Base-by-base conservation (phyloP, 805 yeast genomes). In the Ogataea saltuana region DNA sequence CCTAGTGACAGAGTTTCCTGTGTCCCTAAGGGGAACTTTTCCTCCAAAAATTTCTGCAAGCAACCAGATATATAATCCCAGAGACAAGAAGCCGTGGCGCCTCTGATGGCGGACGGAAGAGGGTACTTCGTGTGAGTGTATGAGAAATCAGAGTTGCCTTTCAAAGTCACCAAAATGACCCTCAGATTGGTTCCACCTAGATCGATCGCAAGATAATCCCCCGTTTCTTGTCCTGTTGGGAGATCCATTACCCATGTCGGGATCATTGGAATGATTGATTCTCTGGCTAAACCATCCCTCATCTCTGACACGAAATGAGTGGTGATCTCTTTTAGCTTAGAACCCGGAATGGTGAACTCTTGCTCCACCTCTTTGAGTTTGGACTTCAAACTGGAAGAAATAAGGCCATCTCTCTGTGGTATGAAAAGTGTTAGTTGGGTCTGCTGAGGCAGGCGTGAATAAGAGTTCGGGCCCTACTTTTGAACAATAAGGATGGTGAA, bases 171-270 rank as follows among this genome's bases (percentile, higher is more conserved):
- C 62, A 85, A 77, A 45, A 91, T 96, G 37, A 89, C 96, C 65
- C 99, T 81, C 67, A 91, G 76, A 71, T 91, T 91, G 50, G 99
- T 91, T 50, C 99, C 99, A 64, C 99, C 99, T 70, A 91, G 77
- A 66, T 91, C 99, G 48, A 93, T 85, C 41, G 98, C 97, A 63
- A 91, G 70, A 68, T 76, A 91, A 54, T 88, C 83, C 53, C 99
- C 99, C 31, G 75, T 76, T 67, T 91, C 99, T 54, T 80, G 70
- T 53, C 99, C 99, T 39, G 91, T 83, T 53, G 98, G 97, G 72
- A 74, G 85, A 60, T 85, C 95, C 75, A 89, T 72, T 43, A 91
- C 97, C 97, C 97, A 91, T 49, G 95, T 87, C 36, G 96, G 96
- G 62, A 85, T 89, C 98, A 91, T 91, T 49, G 99, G 98, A 60